Evolutionary conservation across 2,329 filamentous ascomycete genomes (phyloP).

Genomic region (Ascochyta fabae): DNA sequence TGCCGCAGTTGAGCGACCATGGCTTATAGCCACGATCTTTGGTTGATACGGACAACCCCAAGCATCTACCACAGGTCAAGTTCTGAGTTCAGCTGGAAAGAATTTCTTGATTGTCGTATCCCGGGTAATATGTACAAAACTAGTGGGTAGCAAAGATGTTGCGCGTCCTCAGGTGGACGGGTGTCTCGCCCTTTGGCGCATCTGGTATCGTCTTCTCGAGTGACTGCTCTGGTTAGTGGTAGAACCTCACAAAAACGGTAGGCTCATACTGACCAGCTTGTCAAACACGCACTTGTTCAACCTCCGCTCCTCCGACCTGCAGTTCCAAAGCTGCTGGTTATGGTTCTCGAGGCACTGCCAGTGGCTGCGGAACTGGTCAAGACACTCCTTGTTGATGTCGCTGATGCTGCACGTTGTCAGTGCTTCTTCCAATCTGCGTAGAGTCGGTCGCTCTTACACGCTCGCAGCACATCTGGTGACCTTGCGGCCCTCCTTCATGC

Average conservation of each 20-base stretch:
- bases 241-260: neutral
- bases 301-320: conserved; percentile 83
- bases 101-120: conserved; percentile 27
- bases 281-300: conserved; percentile 96
- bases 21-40: neutral
- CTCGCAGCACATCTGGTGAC: conserved; percentile 96
- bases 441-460: conserved; percentile 66
- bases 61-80: neutral
- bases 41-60: neutral
- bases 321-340: conserved; percentile 98
- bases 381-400: conserved; percentile 94
- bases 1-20: neutral
- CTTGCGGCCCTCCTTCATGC: conserved; percentile 93
- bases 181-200: conserved; percentile 56
- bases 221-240: conserved; percentile 45
- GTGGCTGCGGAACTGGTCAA: conserved; percentile 88
- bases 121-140: conserved; percentile 41
- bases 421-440: neutral
- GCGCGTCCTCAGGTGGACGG: conserved; percentile 57
- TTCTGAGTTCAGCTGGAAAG: neutral
- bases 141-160: conserved; percentile 51
- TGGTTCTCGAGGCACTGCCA: conserved; percentile 96
- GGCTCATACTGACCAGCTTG: conserved; percentile 77
- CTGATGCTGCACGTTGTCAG: conserved; percentile 68
- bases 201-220: conserved; percentile 61